Base-by-base conservation (phyloP, 139 green algal genomes). In the Pseudopediastrum boryanum region DNA sequence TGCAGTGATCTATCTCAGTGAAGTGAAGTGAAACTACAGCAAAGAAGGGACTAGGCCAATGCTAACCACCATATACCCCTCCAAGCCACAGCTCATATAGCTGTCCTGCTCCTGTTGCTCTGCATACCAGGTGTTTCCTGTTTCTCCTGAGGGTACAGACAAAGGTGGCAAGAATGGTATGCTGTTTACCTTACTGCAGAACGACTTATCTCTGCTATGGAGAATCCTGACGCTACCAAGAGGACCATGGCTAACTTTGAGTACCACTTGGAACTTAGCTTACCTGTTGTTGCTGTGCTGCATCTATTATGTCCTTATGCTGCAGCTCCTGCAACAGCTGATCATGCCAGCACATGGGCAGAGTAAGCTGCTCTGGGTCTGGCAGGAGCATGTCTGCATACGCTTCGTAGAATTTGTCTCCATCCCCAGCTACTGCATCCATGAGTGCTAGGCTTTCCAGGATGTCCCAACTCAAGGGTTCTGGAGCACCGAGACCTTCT, bases 381-480 rank as follows among this genome's bases (percentile, higher is more conserved):
- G 89, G 90, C 69, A 94, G 83, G 35, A 94, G 33, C 9, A 62
- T 56, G 35, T 90, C 71, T 23, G 78, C 63, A 75, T 90, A 87
- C 2, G 56, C 27, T 52, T 83, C 61, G 79, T 78, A 90, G 29
- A 85, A 90, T 0, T 64, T 46, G 42, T 69, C 80, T 21, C 84
- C 87, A 54, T 79, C 67, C 9, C 89, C 89, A 21, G 88, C 80
- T 12, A 89, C 80, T 0, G 38, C 74, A 65, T 94, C 90, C 16
- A 94, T 68, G 1, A 94, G 79, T 0, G 89, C 90, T 25, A 94
- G 68, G 0, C 86, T 84, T 51, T 88, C 64, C n/a, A 93, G 69
- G 5, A 94, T 29, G 73, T 94, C 89, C 90, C 90, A 93, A 4
- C 83, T 79, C 31, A 92, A 66, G 0, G 83, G 48, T 4, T 81